Conservation (phyloP, 202 grass and related monocot species). For the Schoenoplectus tabernaemontani region DNA sequence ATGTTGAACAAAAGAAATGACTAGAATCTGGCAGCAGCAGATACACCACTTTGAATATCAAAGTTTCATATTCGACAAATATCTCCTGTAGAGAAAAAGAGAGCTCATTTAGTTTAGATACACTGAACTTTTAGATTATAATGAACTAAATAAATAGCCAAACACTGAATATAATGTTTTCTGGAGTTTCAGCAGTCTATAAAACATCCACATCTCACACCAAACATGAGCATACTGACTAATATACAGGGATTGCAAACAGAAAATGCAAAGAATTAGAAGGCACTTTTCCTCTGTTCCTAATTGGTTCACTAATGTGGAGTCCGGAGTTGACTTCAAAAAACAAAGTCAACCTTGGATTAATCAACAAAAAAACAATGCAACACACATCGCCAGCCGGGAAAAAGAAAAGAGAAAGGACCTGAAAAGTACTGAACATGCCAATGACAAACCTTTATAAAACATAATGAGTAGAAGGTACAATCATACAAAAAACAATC, state of each 20-base stretch:
- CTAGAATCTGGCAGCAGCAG: neutral
- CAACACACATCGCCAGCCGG: neutral
- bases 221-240: neutral
- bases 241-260: neutral
- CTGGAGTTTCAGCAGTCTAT: neutral
- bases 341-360: neutral
- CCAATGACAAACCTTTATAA: neutral
- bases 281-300: neutral
- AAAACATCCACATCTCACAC: neutral
- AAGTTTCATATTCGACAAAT: constrained; percentile 13
- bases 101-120: neutral
- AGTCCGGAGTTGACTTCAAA: too few relatives aligned
- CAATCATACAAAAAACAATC: neutral
- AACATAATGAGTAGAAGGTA: neutral
- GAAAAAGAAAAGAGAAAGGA: neutral
- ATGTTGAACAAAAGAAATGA: neutral
- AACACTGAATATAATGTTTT: neutral
- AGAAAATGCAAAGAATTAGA: neutral
- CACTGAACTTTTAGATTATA: neutral
- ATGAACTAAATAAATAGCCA: neutral
- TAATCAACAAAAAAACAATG: neutral
- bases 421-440: neutral
- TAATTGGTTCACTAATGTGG: neutral
- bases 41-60: neutral
- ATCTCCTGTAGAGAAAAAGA: neutral